Percentiles rank a stretch among this genome's conserved stretches.
Conservation (phyloP, 331 rosid species). For the Prunus yedoensis region DNA sequence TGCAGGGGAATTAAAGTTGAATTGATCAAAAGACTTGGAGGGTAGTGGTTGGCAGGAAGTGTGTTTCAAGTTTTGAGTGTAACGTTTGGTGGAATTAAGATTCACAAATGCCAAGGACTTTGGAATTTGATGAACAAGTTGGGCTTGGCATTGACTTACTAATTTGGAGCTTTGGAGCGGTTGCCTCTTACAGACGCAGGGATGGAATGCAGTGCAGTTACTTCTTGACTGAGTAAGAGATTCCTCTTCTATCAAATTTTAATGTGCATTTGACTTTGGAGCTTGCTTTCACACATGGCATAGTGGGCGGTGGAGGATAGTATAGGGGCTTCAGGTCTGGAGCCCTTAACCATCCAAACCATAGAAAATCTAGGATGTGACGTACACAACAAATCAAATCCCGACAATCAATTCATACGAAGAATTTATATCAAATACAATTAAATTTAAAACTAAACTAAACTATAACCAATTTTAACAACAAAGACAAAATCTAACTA, state of each 20-base stretch:
- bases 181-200: no score
- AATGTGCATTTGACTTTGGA: not conserved
- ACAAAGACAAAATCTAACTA: no score
- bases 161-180: no score
- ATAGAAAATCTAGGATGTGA: no score
- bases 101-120: not conserved
- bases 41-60: not conserved
- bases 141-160: constrained; percentile 6
- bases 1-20: not conserved
- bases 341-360: no score
- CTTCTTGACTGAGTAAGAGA: constrained; percentile 6
- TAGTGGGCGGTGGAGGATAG: no score
- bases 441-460: no score
- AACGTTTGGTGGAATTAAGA: not conserved
- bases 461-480: no score
- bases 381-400: no score
- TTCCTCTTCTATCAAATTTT: not conserved
- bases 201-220: not conserved
- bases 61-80: not conserved
- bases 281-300: not conserved
- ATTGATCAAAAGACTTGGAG: constrained; percentile 11
- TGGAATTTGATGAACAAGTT: constrained; percentile 11
- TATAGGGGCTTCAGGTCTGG: no score
- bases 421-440: no score
- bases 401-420: no score